Conservation (phyloP, 768 basidiomycete genomes). For the Chalciporus pseudorubinellus region DNA sequence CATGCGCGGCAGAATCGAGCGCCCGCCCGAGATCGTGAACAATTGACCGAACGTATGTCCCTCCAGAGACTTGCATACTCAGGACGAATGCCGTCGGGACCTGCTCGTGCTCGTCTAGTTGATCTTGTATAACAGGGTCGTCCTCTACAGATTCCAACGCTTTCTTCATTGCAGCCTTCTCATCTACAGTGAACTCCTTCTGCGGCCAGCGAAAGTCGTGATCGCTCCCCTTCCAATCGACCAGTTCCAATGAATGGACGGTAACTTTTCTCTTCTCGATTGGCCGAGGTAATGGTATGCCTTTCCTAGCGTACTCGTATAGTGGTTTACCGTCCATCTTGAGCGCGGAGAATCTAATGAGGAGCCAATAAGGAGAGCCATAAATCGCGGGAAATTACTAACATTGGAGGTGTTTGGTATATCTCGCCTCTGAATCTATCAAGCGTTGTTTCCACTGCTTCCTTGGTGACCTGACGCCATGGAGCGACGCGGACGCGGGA, state of each 20-base stretch:
- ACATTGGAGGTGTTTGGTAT: constrained; percentile 92
- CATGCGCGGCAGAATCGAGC: constrained; percentile 87
- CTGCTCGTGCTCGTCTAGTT: constrained; percentile 33
- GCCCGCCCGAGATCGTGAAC: constrained; percentile 89
- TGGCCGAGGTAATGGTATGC: constrained; percentile 89
- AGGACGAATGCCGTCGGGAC: constrained; percentile 79
- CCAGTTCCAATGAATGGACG: constrained; percentile 75
- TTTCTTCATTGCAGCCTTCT: constrained; percentile 65
- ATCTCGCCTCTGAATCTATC: constrained; percentile 83
- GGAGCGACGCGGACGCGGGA: constrained; percentile 71
- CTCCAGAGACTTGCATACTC: constrained; percentile 91
- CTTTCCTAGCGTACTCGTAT: constrained; percentile 92
- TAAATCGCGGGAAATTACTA: constrained; percentile 15
- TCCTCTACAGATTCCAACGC: constrained; percentile 55
- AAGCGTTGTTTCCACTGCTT: constrained; percentile 67
- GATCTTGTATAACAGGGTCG: constrained; percentile 35
- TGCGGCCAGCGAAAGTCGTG: constrained; percentile 79
- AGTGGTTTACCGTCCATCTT: constrained; percentile 98
- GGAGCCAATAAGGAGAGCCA: constrained; percentile 5
- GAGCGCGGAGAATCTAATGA: constrained; percentile 85
- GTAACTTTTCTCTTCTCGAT: constrained; percentile 84
- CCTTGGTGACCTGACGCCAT: constrained; percentile 81
- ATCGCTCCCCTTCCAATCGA: constrained; percentile 73
- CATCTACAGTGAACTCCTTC: constrained; percentile 62
- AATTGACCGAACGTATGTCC: constrained; percentile 95